Conservation (phyloP, 2,329 filamentous ascomycete genomes). For the Ramularia endophylla region DNA sequence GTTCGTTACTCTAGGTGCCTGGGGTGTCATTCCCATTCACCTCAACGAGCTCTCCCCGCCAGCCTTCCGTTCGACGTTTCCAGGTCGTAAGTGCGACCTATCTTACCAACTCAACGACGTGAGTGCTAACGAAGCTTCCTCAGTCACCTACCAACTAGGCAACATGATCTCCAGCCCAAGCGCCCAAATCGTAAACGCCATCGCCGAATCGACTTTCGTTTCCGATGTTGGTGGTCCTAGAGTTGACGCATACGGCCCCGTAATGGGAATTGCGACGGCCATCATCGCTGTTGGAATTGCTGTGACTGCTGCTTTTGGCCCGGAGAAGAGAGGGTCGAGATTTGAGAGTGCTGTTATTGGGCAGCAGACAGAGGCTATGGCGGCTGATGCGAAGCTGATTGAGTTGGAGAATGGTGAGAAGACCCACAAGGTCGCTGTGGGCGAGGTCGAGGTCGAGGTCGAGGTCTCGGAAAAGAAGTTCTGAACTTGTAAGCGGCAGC, state of each 20-base stretch:
- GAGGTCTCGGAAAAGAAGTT: no score
- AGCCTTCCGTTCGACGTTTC: slow-evolving; percentile 65
- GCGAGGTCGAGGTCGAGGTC: no score
- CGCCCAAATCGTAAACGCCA: slow-evolving; percentile 70
- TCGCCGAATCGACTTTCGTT: slow-evolving; percentile 55
- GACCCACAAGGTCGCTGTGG: no score
- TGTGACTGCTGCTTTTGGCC: slow-evolving; percentile 62
- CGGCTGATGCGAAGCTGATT: no score
- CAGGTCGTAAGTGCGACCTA: slow-evolving; percentile 40
- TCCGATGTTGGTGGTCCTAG: slow-evolving; percentile 45
- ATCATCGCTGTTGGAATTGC: slow-evolving; percentile 68
- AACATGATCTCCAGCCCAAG: slow-evolving; percentile 69
- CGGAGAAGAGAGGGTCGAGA: slow-evolving; percentile 64
- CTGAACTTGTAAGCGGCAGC: no score
- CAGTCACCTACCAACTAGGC: slow-evolving; percentile 63
- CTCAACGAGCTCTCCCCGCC: slow-evolving; percentile 67
- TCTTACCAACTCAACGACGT: background rate
- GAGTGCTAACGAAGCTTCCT: background rate
- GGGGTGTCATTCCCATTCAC: slow-evolving; percentile 66
- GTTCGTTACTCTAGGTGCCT: no score
- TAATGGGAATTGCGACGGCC: slow-evolving; percentile 69
- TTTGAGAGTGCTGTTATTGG: slow-evolving; percentile 55
- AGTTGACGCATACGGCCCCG: slow-evolving; percentile 66
- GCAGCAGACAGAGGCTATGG: slow-evolving; percentile 2
- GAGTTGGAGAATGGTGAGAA: no score